These are phyloP conservation scores for Hymenoscyphus occultus DNA, from an alignment of 2,329 filamentous ascomycete species.

Conservation along the genomic window DNA sequence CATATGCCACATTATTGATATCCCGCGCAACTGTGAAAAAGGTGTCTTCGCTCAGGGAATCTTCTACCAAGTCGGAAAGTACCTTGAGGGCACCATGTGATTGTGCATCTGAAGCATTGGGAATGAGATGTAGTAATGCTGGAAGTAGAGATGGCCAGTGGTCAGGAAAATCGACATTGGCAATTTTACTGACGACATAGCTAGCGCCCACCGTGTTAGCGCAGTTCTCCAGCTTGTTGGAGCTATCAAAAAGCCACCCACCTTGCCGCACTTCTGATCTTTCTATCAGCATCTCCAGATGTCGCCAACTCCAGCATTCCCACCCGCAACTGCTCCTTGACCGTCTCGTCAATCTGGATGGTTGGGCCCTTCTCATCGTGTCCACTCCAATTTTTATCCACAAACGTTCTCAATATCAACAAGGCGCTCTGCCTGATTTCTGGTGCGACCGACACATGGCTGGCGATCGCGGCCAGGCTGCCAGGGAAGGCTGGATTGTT, in stretches of 20 bases:
- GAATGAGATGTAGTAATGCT: conserved; percentile 72
- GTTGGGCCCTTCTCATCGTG: conserved; percentile 61
- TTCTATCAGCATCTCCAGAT: conserved; percentile 69
- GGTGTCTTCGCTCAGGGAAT: conserved; percentile 88
- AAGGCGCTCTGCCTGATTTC: conserved; percentile 81
- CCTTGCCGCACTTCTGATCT: conserved; percentile 85
- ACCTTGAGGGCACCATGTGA: conserved; percentile 88
- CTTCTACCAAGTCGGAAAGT: conserved; percentile 84
- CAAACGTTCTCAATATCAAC: conserved; percentile 75
- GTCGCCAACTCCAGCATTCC: conserved; percentile 75
- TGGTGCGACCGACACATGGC: conserved; percentile 68
- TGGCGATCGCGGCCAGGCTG: conserved; percentile 76
- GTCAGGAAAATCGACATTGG: conserved; percentile 87
- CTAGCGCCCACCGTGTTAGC: conserved; percentile 38
- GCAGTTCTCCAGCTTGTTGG: not conserved
- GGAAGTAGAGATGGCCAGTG: conserved; percentile 90
- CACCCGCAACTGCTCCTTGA: conserved; percentile 70
- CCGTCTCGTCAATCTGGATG: conserved; percentile 67
- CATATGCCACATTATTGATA: conserved; percentile 79
- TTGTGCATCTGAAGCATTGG: conserved; percentile 71
- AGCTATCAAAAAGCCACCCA: conserved; percentile 43
- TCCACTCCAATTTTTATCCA: conserved; percentile 79
- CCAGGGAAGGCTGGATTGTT: conserved; percentile 68
- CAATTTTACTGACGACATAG: conserved; percentile 86
- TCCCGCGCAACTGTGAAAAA: conserved; percentile 89